These are phyloP conservation scores for Kuraishia cidri DNA, from an alignment of 805 yeast genomes.

Conservation along the genomic window DNA sequence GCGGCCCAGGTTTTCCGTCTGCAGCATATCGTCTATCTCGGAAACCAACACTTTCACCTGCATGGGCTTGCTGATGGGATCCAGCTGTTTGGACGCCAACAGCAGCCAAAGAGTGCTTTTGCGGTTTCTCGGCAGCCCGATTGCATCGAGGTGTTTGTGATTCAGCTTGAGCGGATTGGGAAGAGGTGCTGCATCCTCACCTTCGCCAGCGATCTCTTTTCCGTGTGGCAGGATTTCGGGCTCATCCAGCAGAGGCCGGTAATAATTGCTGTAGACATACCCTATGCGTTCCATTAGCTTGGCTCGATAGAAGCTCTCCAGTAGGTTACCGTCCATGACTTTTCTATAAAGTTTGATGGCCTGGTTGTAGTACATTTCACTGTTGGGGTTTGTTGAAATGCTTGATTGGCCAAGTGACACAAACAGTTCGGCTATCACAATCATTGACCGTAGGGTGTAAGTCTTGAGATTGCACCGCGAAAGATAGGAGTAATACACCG, in stretches of 20 bases:
- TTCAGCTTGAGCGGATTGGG: conserved; percentile 16
- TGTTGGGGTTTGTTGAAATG: conserved; percentile 29
- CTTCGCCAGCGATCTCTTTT: conserved; percentile 8
- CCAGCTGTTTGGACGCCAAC: conserved; percentile 69
- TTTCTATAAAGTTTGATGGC: conserved; percentile 33
- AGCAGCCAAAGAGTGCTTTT: conserved; percentile 74
- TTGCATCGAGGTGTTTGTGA: conserved; percentile 25
- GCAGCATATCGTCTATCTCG: conserved; percentile 1
- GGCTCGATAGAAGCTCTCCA: conserved; percentile 32
- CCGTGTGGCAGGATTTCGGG: conserved; percentile 8
- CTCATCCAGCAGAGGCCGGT: conserved; percentile 13
- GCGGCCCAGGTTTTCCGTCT: not conserved
- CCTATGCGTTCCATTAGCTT: conserved; percentile 27
- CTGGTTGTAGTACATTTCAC: conserved; percentile 36
- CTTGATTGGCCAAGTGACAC: conserved; percentile 29
- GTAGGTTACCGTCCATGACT: conserved; percentile 34
- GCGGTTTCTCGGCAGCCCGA: conserved; percentile 55
- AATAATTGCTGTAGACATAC: conserved; percentile 14
- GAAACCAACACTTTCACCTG: conserved; percentile 9
- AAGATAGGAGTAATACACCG: conserved; percentile 64
- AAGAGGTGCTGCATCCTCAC: conserved; percentile 26
- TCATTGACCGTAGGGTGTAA: conserved; percentile 59
- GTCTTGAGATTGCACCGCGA: conserved; percentile 64
- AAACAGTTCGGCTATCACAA: conserved; percentile 67
- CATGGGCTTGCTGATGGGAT: conserved; percentile 14